Evolutionary conservation across 2,329 filamentous ascomycete genomes (phyloP), one percentile per base, ranked within the genome.

Genomic region (Ophiobolus disseminans): DNA sequence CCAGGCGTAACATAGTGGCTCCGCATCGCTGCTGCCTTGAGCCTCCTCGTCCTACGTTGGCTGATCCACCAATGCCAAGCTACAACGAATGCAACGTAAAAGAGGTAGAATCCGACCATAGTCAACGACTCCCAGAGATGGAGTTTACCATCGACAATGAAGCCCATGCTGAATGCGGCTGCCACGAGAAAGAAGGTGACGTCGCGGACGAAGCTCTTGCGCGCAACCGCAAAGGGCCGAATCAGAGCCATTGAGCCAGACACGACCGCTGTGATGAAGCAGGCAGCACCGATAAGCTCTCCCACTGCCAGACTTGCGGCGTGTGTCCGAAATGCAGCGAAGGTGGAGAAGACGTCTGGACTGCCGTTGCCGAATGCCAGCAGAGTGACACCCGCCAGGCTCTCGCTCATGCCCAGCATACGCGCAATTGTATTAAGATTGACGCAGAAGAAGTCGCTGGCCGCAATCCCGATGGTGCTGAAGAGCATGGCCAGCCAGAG

Each of bases 401-500:
- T 97, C 77, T 99, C 92, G 72, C 92, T 97, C 78, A 99, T 87
- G 16, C 93, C 92, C 21, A 97, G 80, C 42, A 97, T 85, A 47
- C 82, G 87, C 17, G 94, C 87, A 62, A 99, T 94, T 10, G 94
- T 97, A 73, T 90, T 94, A 25, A 99, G 82, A 68, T 99, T 96
- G 76, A 97, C 86, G 75, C 92, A 97, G 76, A 99, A 94, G 78
- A 99, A 99, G 76, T 99, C 94, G 74, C 91, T 97, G 17, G 94
- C 94, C 11, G 94, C 94, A 57, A 99, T 97, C 50, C 94, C 94
- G 57, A 99, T 97, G 11, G 94, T 97, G 61, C 89, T 93, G 75
- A 99, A 99, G 6, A 99, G 84, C 45, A 97, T 78, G 28, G 85
- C 89, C 5, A 97, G 83, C 94, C 94, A 99, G 51, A 86, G 63